Evolutionary conservation across 106 monocot genomes (phyloP), one percentile per base, ranked within the genome.

Genomic region (Posidonia australis): DNA sequence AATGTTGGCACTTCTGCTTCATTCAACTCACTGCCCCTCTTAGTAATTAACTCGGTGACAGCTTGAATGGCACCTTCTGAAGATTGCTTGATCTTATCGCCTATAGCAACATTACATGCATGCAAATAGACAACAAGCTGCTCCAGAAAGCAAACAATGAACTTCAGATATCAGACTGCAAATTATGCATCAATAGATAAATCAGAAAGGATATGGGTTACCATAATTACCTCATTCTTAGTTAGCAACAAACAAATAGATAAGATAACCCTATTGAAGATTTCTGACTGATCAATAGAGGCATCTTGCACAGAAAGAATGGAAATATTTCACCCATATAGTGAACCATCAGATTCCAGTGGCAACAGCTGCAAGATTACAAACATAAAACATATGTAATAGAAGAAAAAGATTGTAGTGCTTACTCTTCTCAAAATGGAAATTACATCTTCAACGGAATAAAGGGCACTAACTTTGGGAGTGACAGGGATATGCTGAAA

Each of bases 1-100:
- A n/a, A n/a, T n/a, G n/a, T n/a, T n/a, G n/a, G n/a, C n/a, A n/a
- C n/a, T n/a, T n/a, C n/a, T n/a, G n/a, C n/a, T n/a, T n/a, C n/a
- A n/a, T n/a, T n/a, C n/a, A n/a, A n/a, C n/a, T n/a, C n/a, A n/a
- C n/a, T n/a, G n/a, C n/a, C n/a, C n/a, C n/a, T n/a, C n/a, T n/a
- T n/a, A n/a, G n/a, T n/a, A n/a, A n/a, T n/a, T n/a, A n/a, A n/a
- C n/a, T n/a, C n/a, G n/a, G n/a, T n/a, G n/a, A n/a, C n/a, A n/a
- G n/a, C n/a, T n/a, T n/a, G n/a, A n/a, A n/a, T n/a, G n/a, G n/a
- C n/a, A n/a, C n/a, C n/a, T n/a, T n/a, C n/a, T n/a, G n/a, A 81
- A 52, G 94, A 96, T 71, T 84, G 84, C 67, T 90, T 96, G 63
- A 87, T 77, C 76, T 90, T 96, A 69, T 96, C 94, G 70, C 90